Percentiles rank a stretch among this genome's conserved stretches.
Evolutionary conservation across 257 asterid species (phyloP).

Genomic region (Gardenia jasminoides): DNA sequence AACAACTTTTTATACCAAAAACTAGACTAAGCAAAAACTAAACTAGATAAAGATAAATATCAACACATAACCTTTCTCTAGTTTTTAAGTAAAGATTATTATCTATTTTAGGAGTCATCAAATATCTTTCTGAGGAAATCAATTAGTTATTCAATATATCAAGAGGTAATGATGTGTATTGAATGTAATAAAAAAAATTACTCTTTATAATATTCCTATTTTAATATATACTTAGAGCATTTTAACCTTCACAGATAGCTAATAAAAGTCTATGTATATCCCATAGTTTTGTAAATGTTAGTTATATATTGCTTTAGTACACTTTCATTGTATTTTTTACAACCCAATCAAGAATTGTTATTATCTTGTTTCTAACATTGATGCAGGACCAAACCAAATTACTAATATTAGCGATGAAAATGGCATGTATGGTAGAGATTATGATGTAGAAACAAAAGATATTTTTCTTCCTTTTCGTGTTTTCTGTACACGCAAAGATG

Average conservation of each 20-base stretch:
- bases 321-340: neutral
- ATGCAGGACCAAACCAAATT: constrained; percentile 44
- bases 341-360: neutral
- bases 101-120: no score
- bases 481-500: constrained; percentile 69
- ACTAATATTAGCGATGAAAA: constrained; percentile 36
- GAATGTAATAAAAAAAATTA: neutral
- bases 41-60: neutral
- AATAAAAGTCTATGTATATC: neutral
- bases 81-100: neutral
- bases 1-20: neutral
- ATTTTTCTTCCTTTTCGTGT: constrained; percentile 78
- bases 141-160: neutral
- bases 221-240: neutral
- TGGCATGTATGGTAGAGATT: constrained; percentile 19
- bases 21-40: neutral
- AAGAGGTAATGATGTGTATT: neutral
- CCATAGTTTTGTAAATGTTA: no score
- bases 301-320: neutral
- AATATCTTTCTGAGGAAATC: neutral
- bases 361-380: constrained; percentile 3
- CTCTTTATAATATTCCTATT: neutral
- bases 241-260: neutral
- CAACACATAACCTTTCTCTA: neutral
- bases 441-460: constrained; percentile 51